These are phyloP conservation scores for Turnera subulata DNA, from an alignment of 345 rosid species.

Conservation along the genomic window DNA sequence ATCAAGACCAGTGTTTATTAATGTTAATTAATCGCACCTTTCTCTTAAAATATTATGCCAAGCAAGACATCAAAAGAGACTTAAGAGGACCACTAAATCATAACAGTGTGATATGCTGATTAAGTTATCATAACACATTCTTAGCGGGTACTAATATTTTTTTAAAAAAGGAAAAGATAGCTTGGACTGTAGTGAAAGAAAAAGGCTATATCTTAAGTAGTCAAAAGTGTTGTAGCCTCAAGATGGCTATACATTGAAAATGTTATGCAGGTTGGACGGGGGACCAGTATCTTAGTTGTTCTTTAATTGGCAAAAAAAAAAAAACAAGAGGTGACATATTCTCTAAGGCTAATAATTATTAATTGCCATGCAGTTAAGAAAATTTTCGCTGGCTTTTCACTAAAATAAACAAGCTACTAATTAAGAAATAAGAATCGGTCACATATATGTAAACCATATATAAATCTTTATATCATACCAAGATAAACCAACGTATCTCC, in stretches of 20 bases:
- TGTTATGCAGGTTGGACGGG: slow-evolving; percentile 6
- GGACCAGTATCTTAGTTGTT: slow-evolving; percentile 7
- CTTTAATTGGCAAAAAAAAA: too few species aligned
- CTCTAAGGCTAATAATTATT: too few species aligned
- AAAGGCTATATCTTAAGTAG: slow-evolving; percentile 31
- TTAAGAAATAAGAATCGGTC: too few species aligned
- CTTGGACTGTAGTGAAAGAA: slow-evolving; percentile 34
- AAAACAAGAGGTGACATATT: too few species aligned
- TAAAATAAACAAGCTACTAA: too few species aligned
- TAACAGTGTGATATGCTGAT: slow-evolving; percentile 48
- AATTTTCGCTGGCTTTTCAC: too few species aligned
- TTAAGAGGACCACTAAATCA: slow-evolving; percentile 53
- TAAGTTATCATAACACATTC: slow-evolving; percentile 29
- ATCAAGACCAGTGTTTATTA: neutral
- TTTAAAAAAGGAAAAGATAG: slow-evolving; percentile 10
- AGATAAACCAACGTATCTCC: too few species aligned
- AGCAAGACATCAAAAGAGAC: neutral
- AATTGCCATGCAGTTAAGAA: too few species aligned
- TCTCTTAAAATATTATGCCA: neutral
- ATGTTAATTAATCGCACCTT: neutral
- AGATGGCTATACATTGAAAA: slow-evolving; percentile 19
- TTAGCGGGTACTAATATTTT: slow-evolving; percentile 3
- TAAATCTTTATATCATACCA: too few species aligned
- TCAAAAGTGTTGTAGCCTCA: slow-evolving; percentile 25
- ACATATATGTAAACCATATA: too few species aligned